Base-by-base conservation (phyloP, 1,284 basidiomycete genomes). In the Schizophyllum commune region DNA sequence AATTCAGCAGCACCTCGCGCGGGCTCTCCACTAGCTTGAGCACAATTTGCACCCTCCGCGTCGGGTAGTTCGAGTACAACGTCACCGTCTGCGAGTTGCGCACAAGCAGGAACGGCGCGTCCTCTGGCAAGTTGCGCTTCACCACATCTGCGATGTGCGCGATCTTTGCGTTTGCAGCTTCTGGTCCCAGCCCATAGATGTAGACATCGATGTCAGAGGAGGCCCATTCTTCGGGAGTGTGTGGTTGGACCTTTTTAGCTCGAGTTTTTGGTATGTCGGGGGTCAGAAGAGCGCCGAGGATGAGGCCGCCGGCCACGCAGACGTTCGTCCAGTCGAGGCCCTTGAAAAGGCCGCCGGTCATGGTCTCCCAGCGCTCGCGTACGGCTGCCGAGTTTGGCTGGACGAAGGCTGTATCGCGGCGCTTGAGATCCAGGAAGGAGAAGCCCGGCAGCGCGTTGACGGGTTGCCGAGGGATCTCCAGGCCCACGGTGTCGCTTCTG, bases 121-220 rank as follows among this genome's bases (percentile, higher is more conserved):
- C 60, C 0, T 59, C 13, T 1, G 62, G 62, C 5, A 65, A 60
- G 52, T 67, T 67, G 13, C 57, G 33, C 32, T 61, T 33, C 34
- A 65, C 65, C 0, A 63, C 61, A 0, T 63, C 61, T 11, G 62
- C 64, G 17, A 65, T 55, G 32, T 66, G 63, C 39, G 59, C 20
- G 19, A 66, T 61, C 54, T 67, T 66, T n/a, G 62, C 34, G 55
- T 64, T 66, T 0, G 66, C 66, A 13, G 53, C 55, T 0, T 56
- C 52, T 1, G 61, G 52, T 2, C 58, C 57, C 1, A 67, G 51
- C 4, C 65, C 66, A 22, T 67, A 61, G 32, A 67, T 62, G 27
- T 67, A 67, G 17, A 67, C 22, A 54, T 67, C 64, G 22, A 67
- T 63, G 54, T 67, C 65, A 20, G 66, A 67, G 13, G 65, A 61